Evolutionary conservation across 208 protist genomes (phyloP).

Genomic region (Trypanosoma theileri): DNA sequence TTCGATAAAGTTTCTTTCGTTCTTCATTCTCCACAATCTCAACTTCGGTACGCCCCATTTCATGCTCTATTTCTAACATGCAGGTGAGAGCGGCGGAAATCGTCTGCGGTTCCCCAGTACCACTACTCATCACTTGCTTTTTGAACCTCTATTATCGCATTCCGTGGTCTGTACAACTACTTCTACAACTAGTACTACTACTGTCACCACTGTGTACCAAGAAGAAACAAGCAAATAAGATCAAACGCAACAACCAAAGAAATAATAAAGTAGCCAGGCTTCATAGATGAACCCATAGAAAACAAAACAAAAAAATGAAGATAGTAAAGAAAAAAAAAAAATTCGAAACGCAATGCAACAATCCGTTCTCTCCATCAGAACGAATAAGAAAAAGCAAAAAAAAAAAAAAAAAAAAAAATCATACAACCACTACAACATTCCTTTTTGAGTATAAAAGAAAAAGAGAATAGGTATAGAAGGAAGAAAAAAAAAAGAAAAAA

Average conservation of each 20-base stretch:
- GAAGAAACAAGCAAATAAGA: no score
- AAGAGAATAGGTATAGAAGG: not conserved
- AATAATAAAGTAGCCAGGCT: no score
- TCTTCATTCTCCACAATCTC: constrained; percentile 26
- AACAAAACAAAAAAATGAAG: not conserved
- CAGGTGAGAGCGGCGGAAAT: not conserved
- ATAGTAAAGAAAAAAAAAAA: not conserved
- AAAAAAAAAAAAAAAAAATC: not conserved
- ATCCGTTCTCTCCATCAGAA: no score
- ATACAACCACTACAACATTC: not conserved
- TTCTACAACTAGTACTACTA: no score
- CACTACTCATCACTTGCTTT: not conserved
- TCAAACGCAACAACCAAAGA: not conserved
- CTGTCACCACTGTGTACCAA: no score
- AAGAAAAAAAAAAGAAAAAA: not conserved
- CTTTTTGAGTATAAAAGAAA: not conserved
- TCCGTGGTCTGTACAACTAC: no score
- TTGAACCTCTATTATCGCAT: no score
- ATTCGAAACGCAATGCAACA: no score
- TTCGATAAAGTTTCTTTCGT: not conserved
- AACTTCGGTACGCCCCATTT: constrained; percentile 19
- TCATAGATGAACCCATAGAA: no score
- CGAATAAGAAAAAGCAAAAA: not conserved
- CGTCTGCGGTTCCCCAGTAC: not conserved
- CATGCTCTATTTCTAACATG: constrained; percentile 10